phyloP scores from a whole-genome alignment of 192 early-diverging fungal species.

The Kickxella alabastrina region DNA sequence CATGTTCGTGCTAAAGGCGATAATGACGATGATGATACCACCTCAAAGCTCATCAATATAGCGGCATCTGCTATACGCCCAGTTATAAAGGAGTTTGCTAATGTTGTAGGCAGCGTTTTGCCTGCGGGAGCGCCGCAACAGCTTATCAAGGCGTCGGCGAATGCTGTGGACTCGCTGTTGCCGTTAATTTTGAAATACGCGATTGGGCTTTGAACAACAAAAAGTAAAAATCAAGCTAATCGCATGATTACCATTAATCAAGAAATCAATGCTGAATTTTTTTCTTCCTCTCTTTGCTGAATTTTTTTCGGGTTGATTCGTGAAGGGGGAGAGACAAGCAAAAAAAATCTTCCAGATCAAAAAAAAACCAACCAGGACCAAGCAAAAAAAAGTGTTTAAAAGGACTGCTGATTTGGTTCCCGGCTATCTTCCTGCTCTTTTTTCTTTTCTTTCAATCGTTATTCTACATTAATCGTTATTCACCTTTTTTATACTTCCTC shows the following conservation, averaged over 20 bases:
- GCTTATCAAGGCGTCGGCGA: constrained; percentile 35
- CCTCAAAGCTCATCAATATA: constrained; percentile 30
- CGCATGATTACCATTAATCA: neutral
- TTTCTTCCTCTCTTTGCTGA: neutral
- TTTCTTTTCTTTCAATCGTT: constrained; percentile 5
- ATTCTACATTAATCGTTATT: constrained; percentile 2
- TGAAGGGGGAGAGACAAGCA: neutral
- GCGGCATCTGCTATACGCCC: constrained; percentile 22
- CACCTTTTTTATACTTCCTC: constrained; percentile 7
- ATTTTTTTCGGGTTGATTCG: neutral
- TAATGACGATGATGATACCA: constrained; percentile 22
- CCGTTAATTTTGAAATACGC: constrained; percentile 49
- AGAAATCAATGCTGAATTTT: neutral
- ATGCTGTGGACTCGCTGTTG: constrained; percentile 35
- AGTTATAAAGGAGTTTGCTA: constrained; percentile 32
- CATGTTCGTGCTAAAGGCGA: constrained; percentile 18
- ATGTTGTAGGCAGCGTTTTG: constrained; percentile 14
- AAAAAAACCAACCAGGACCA: too few species aligned
- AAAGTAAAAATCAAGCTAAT: too few species aligned
- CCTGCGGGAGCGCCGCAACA: constrained; percentile 33
- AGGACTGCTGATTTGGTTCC: neutral
- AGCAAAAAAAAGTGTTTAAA: neutral
- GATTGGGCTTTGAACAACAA: constrained; percentile 7
- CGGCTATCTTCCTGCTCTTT: constrained; percentile 13
- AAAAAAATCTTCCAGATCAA: neutral